Conservation (phyloP, 108 stramenopile species). For the Cyclotella sp. region DNA sequence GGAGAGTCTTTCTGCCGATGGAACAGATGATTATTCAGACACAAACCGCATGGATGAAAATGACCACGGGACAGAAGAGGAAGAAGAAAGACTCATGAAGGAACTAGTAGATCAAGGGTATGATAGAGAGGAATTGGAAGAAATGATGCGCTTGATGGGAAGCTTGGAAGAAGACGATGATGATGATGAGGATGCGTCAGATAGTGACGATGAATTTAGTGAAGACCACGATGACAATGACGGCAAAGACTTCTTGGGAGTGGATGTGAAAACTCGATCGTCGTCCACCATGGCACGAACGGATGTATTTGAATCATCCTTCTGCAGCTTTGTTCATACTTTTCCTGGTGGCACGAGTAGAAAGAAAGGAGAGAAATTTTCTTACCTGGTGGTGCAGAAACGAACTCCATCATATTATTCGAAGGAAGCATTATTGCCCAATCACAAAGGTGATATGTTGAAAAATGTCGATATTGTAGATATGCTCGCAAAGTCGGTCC, state of each 20-base stretch:
- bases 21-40: constrained; percentile 15
- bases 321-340: constrained; percentile 89
- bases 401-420: constrained; percentile 14
- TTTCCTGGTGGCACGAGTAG: constrained; percentile 61
- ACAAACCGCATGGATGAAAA: not conserved
- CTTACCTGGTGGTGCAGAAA: constrained; percentile 86
- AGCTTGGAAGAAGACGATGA: constrained; percentile 36
- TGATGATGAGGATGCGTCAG: constrained; percentile 32
- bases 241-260: not conserved
- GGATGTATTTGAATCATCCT: constrained; percentile 63
- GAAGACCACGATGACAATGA: constrained; percentile 42
- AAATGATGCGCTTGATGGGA: constrained; percentile 35
- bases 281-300: constrained; percentile 49
- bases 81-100: constrained; percentile 34
- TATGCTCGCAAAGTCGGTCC: constrained; percentile 52
- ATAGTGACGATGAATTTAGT: constrained; percentile 34
- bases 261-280: not conserved
- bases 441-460: not conserved
- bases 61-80: constrained; percentile 19
- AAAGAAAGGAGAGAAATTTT: constrained; percentile 81
- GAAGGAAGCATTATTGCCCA: not conserved
- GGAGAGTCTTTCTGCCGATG: constrained; percentile 8
- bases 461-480: constrained; percentile 51
- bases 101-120: constrained; percentile 24
- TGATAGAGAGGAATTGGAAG: constrained; percentile 35